A percentile compares a stretch with the other conserved stretches of the same genome.
Conservation (phyloP, 2,329 filamentous ascomycete genomes). For the Metarhizium robertsii region DNA sequence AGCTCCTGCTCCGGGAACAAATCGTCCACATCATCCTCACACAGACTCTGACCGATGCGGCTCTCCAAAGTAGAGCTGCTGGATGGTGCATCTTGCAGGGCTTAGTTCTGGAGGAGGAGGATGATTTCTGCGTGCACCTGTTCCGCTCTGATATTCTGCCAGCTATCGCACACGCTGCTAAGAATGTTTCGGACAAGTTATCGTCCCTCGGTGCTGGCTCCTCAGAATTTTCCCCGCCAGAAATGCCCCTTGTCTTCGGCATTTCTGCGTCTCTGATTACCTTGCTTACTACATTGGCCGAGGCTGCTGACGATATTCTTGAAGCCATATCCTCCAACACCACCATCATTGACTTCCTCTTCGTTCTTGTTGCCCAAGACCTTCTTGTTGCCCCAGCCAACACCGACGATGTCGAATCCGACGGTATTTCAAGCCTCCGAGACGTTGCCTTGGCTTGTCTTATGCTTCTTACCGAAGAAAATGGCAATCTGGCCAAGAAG, state of each 20-base stretch:
- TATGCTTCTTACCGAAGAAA: constrained; percentile 52
- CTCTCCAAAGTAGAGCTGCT: constrained; percentile 52
- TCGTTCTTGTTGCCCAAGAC: constrained; percentile 38
- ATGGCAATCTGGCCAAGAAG: constrained; percentile 39
- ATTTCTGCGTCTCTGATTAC: constrained; percentile 44
- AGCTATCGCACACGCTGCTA: constrained; percentile 47
- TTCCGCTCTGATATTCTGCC: constrained; percentile 53
- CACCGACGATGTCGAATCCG: constrained; percentile 29
- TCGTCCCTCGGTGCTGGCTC: constrained; percentile 31
- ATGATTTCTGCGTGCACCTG: constrained; percentile 57
- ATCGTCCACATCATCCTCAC: constrained; percentile 54
- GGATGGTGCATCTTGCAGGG: constrained; percentile 60
- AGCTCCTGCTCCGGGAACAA: constrained; percentile 56
- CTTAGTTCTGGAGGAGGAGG: constrained; percentile 53
- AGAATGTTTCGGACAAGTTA: constrained; percentile 36
- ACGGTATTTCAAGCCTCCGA: constrained; percentile 27
- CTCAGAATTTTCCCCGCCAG: constrained; percentile 39
- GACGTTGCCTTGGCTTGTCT: constrained; percentile 45
- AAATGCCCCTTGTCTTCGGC: constrained; percentile 44
- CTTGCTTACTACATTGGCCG: constrained; percentile 43
- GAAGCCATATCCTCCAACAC: constrained; percentile 40
- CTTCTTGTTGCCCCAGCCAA: constrained; percentile 38
- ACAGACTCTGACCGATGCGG: constrained; percentile 54
- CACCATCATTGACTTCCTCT: constrained; percentile 43
- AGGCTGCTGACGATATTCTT: constrained; percentile 52